Percentiles rank a stretch among this genome's conserved stretches.
Evolutionary conservation across 2,329 filamentous ascomycete genomes (phyloP).

Genomic region (Xylaria digitata): DNA sequence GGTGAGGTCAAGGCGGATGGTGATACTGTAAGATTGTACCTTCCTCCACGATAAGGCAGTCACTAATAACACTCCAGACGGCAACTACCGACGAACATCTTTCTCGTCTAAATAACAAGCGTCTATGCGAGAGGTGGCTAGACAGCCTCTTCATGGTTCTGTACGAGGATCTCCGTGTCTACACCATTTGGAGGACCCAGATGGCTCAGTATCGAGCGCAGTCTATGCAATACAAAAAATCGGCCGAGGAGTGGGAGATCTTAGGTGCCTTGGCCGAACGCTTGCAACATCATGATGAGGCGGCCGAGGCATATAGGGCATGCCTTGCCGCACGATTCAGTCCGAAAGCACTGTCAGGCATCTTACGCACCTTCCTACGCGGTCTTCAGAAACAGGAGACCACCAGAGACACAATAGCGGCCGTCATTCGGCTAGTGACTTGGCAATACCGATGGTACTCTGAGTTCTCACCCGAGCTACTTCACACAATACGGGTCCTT

Average conservation of each 20-base stretch:
- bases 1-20: constrained; percentile 79
- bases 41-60: neutral
- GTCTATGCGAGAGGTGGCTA: constrained; percentile 95
- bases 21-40: constrained; percentile 39
- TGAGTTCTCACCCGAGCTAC: constrained; percentile 93
- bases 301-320: constrained; percentile 89
- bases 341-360: constrained; percentile 88
- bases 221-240: constrained; percentile 95
- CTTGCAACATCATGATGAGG: constrained; percentile 91
- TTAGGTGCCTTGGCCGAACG: constrained; percentile 92
- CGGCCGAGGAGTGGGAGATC: constrained; percentile 97
- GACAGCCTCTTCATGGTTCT: constrained; percentile 99
- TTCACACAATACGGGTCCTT: constrained; percentile 87
- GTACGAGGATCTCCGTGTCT: constrained; percentile 96
- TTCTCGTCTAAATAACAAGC: constrained; percentile 95
- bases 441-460: constrained; percentile 99
- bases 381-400: constrained; percentile 82
- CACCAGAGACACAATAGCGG: constrained; percentile 82
- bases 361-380: constrained; percentile 82
- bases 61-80: constrained; percentile 57
- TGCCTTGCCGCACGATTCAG: constrained; percentile 91
- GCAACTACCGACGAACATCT: constrained; percentile 77
- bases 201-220: constrained; percentile 96
- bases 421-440: constrained; percentile 90
- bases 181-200: constrained; percentile 99